Conservation (phyloP, 768 basidiomycete genomes). For the Leccinum sublutescens region DNA sequence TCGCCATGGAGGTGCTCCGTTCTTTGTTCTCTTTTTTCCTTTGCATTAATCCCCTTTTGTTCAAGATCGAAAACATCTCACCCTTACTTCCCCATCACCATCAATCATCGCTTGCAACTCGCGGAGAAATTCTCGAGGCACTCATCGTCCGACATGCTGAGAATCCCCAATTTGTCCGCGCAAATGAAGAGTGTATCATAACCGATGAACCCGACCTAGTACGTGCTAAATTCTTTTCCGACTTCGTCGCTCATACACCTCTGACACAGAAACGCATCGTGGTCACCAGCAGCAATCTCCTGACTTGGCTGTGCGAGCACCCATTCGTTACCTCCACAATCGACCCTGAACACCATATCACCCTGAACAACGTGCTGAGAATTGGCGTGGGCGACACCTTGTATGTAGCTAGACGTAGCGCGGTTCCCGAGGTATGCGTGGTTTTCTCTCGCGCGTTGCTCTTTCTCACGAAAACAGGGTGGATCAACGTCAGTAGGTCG, state of each 20-base stretch:
- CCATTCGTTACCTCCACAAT: constrained; percentile 25
- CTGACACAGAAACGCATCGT: constrained; percentile 46
- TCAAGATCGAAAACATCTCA: constrained; percentile 36
- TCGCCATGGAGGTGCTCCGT: constrained; percentile 74
- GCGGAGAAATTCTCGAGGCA: constrained; percentile 31
- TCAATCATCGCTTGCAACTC: constrained; percentile 22
- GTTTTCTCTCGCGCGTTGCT: constrained; percentile 2
- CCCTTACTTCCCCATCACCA: constrained; percentile 29
- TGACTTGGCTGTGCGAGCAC: constrained; percentile 47
- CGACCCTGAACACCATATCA: constrained; percentile 27
- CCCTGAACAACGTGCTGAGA: constrained; percentile 42
- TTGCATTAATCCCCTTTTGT: constrained; percentile 11
- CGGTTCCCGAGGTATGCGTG: constrained; percentile 49
- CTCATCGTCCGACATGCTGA: constrained; percentile 34
- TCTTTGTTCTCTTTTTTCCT: constrained; percentile 1
- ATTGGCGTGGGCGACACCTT: constrained; percentile 53
- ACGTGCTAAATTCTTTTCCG: constrained; percentile 7
- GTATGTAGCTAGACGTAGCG: constrained; percentile 54
- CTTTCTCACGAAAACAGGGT: constrained; percentile 52
- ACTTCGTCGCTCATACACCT: constrained; percentile 8
- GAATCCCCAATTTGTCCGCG: constrained; percentile 27
- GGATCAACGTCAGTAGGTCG: constrained; percentile 82
- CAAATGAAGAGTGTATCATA: constrained; percentile 17
- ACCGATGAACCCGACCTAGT: constrained; percentile 28
- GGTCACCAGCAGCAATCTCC: constrained; percentile 45